phyloP scores from a whole-genome alignment of 345 rosid genomes.

The Combretum micranthum region DNA sequence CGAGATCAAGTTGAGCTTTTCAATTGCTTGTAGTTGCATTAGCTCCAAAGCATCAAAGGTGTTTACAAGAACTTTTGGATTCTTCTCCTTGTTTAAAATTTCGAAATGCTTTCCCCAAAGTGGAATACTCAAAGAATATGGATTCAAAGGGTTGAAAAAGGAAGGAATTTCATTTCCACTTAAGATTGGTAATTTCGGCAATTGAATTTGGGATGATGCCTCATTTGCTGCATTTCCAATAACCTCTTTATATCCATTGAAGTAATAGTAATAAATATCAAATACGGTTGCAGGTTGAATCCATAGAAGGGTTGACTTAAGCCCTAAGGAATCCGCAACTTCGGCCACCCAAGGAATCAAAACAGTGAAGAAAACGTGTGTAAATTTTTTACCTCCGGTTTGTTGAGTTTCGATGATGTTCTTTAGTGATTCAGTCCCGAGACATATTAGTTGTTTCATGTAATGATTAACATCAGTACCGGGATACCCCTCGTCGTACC shows the following conservation, averaged over 20 bases:
- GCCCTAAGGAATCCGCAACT: no score
- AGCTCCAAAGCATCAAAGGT: conserved; percentile 27
- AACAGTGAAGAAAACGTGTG: no score
- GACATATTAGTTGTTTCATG: background rate
- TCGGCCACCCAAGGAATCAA: no score
- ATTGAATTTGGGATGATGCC: conserved; percentile 11
- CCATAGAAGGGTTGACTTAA: no score
- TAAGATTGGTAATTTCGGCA: no score
- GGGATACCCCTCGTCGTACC: conserved; percentile 12
- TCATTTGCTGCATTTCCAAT: conserved; percentile 2
- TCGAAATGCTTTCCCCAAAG: conserved; percentile 7
- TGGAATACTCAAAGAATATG: background rate
- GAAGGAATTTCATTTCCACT: conserved; percentile 16
- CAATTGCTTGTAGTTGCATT: conserved; percentile 11
- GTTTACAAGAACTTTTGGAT: conserved; percentile 23
- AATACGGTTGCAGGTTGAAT: no score
- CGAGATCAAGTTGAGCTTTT: conserved; percentile 13
- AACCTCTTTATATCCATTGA: background rate
- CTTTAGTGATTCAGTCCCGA: conserved; percentile 6
- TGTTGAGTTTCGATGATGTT: background rate
- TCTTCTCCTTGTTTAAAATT: conserved; percentile 1
- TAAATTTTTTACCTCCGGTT: no score
- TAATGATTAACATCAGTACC: background rate
- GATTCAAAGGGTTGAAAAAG: conserved; percentile 1
- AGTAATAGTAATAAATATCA: no score